A percentile compares a stretch with the other conserved stretches of the same genome.
Evolutionary conservation across 2,329 filamentous ascomycete genomes (phyloP).

Genomic region (Beauveria pseudobassiana): DNA sequence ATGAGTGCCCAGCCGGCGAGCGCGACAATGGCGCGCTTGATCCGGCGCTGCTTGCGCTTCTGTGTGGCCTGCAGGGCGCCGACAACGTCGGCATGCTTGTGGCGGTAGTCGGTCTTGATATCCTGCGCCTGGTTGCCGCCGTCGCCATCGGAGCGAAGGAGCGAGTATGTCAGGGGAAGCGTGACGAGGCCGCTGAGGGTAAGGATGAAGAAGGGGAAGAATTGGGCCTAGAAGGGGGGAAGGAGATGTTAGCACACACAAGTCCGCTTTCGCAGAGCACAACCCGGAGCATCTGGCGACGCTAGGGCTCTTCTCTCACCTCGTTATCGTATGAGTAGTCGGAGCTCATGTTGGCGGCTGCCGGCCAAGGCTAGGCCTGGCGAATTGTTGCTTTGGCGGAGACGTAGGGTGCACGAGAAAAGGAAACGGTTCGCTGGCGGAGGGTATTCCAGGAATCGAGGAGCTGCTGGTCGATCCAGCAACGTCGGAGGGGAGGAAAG

Average conservation of each 20-base stretch:
- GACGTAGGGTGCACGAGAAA: neutral
- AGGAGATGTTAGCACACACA: neutral
- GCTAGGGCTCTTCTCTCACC: constrained; percentile 34
- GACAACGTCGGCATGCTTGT: constrained; percentile 77
- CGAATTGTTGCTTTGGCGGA: neutral
- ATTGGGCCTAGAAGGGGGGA: constrained; percentile 60
- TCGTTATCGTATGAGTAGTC: constrained; percentile 98
- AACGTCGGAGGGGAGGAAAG: neutral
- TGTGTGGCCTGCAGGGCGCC: constrained; percentile 76
- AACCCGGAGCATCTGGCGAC: too few species aligned
- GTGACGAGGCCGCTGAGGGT: constrained; percentile 84
- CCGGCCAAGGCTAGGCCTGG: constrained; percentile 29
- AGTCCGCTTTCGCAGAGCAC: too few species aligned
- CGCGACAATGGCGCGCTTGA: constrained; percentile 76
- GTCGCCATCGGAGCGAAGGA: constrained; percentile 70
- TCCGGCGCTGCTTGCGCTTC: constrained; percentile 79
- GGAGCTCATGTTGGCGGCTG: constrained; percentile 63
- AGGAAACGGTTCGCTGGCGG: neutral
- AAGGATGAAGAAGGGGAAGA: constrained; percentile 98
- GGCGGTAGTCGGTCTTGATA: constrained; percentile 74
- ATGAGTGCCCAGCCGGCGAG: constrained; percentile 75
- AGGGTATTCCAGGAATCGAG: neutral
- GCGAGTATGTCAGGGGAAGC: constrained; percentile 79
- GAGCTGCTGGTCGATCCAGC: neutral
- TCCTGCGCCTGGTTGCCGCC: constrained; percentile 74